Evolutionary conservation across 805 yeast genomes (phyloP).

Genomic region (Ogataea siamensis): DNA sequence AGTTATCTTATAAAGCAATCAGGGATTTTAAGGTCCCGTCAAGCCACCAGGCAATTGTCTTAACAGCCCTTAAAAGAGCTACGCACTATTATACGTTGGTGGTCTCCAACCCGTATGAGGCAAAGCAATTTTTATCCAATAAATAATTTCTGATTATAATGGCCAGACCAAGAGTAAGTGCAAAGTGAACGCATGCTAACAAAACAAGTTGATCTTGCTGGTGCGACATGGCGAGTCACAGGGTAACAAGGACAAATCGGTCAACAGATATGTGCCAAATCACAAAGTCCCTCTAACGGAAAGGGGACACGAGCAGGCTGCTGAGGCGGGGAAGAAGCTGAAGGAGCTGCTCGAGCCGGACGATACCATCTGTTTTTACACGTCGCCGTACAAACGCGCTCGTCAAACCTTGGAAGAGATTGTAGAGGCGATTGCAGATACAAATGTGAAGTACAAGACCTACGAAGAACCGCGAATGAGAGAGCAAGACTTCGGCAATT

Average conservation of each 20-base stretch:
- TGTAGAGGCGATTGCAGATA: conserved; percentile 46
- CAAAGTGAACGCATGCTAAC: conserved; percentile 16
- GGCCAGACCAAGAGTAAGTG: conserved; percentile 44
- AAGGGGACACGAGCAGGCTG: conserved; percentile 65
- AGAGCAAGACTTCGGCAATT: conserved; percentile 94
- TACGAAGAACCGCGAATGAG: conserved; percentile 89
- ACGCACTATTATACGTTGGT: too few species aligned
- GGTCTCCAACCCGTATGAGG: too few species aligned
- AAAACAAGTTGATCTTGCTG: conserved; percentile 56
- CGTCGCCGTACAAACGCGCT: conserved; percentile 84
- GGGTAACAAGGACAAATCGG: conserved; percentile 82
- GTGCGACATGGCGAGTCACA: conserved; percentile 93
- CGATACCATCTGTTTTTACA: conserved; percentile 68
- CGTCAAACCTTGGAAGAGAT: conserved; percentile 79
- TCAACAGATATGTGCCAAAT: conserved; percentile 75
- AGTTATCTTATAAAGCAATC: too few species aligned
- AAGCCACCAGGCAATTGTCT: too few species aligned
- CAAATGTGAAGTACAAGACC: conserved; percentile 48
- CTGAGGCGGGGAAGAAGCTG: conserved; percentile 52
- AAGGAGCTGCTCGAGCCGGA: conserved; percentile 38
- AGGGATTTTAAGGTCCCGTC: too few species aligned
- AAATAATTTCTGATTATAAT: conserved; percentile 18
- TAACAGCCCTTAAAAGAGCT: too few species aligned
- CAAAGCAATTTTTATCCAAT: neutral
- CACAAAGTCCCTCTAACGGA: conserved; percentile 74